Base-by-base conservation (phyloP, 805 yeast genomes). In the Ogataea nitratoaversa region DNA sequence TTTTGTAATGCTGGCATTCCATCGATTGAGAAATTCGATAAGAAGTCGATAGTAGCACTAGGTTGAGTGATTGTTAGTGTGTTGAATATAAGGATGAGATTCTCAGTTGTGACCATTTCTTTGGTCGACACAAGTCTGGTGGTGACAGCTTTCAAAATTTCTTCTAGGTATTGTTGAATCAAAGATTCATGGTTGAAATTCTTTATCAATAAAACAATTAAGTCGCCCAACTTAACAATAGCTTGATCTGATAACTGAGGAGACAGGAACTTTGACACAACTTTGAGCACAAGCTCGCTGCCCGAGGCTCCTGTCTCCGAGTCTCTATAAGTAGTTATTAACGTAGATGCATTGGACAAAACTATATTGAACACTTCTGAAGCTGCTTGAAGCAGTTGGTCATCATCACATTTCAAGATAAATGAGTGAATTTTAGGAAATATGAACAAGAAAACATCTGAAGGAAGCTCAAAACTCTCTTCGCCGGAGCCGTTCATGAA, bases 181-280 rank as follows among this genome's bases (percentile, higher is more conserved):
- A 63, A 55, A 7, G 59, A 43, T 39, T 67, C 70, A 39, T 65
- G 34, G 30, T 51, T 49, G 39, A 63, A 64, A 34, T 64, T 54
- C 14, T 54, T 41, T 14, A 65, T 53, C 30, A 65, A 38, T 12
- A 58, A 37, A 8, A 55, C 49, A 17, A 65, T 41, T 34, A 65
- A 50, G 65, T 52, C 79, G 11, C 91, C 97, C 32, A 86, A 76
- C 42, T 84, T 82, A 62, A 81, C 70, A 1, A 95, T 90, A 0
- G 95, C 96, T 32, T 83, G 75, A 50, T 89, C 97, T 13, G 84
- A 74, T 41, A 85, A 67, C 7, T 70, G 69, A 1, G 95, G 86
- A 1, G 84, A 76, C 24, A 91, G 69, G 38, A 88, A 75, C 52
- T 79, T 79, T 3, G 85, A 76, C 2, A 83, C 79, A 12, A 84